phyloP scores from a whole-genome alignment of 768 basidiomycete genomes.

The Hemileccinum rubropunctum region DNA sequence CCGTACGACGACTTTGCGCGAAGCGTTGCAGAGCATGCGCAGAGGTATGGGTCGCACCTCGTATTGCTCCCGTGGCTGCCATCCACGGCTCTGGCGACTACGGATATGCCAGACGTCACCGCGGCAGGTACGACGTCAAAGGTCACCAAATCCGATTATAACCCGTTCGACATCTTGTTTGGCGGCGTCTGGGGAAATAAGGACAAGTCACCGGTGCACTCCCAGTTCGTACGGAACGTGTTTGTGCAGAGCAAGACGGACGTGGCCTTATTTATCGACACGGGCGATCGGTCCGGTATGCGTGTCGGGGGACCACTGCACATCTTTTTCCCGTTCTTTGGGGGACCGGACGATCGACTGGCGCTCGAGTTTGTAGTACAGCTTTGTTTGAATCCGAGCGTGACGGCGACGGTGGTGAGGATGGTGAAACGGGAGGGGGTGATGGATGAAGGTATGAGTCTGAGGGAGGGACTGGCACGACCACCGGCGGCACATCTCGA shows the following conservation, averaged over 20 bases:
- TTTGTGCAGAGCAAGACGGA: constrained; percentile 71
- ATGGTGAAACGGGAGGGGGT: constrained; percentile 49
- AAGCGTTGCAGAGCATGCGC: constrained; percentile 70
- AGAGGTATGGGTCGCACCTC: constrained; percentile 59
- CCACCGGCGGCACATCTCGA: constrained; percentile 23
- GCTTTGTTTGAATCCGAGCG: constrained; percentile 64
- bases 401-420: constrained; percentile 74
- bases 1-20: constrained; percentile 69
- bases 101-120: constrained; percentile 1
- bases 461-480: constrained; percentile 16
- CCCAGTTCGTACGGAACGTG: constrained; percentile 80
- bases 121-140: constrained; percentile 10
- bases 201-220: constrained; percentile 57
- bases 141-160: constrained; percentile 26
- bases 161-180: constrained; percentile 76
- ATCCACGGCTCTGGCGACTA: constrained; percentile 23
- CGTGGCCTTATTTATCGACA: constrained; percentile 83
- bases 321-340: constrained; percentile 88
- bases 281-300: constrained; percentile 35
- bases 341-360: constrained; percentile 89
- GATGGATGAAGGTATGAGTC: not conserved
- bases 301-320: constrained; percentile 45
- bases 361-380: constrained; percentile 84
- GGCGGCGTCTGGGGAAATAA: constrained; percentile 20
- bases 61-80: constrained; percentile 83